phyloP scores from a whole-genome alignment of 192 early-diverging fungal species.

The Entomortierella chlamydospora region DNA sequence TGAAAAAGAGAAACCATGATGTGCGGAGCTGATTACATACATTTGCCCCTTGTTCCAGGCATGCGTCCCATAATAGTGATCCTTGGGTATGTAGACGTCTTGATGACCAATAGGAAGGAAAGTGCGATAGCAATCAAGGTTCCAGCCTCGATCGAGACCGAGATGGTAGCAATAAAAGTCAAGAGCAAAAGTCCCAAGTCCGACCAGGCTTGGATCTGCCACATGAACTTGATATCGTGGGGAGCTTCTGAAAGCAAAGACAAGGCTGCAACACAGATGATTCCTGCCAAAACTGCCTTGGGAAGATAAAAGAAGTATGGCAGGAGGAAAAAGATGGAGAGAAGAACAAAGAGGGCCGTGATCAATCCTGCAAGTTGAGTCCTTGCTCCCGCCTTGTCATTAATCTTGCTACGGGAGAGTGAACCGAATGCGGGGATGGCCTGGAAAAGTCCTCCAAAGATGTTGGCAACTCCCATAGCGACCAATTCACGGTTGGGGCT shows the following conservation, averaged over 20 bases:
- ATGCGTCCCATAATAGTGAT: conserved; percentile 78
- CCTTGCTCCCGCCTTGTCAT: conserved; percentile 90
- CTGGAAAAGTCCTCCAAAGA: conserved; percentile 82
- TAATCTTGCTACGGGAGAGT: conserved; percentile 92
- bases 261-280: conserved; percentile 87
- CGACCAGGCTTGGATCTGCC: conserved; percentile 80
- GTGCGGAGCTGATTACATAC: too few species aligned
- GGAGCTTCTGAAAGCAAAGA: conserved; percentile 82
- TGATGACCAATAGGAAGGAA: conserved; percentile 91
- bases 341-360: conserved; percentile 77
- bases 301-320: conserved; percentile 89
- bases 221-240: conserved; percentile 83
- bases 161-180: conserved; percentile 92
- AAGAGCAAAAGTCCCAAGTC: conserved; percentile 87
- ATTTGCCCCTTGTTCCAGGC: conserved; percentile 41
- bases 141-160: conserved; percentile 92
- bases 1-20: too few species aligned
- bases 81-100: conserved; percentile 88
- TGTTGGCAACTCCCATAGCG: conserved; percentile 91
- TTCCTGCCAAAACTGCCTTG: conserved; percentile 79
- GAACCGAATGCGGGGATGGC: conserved; percentile 88
- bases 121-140: conserved; percentile 91
- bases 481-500: conserved; percentile 97
- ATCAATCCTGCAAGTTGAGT: conserved; percentile 92
- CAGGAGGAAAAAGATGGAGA: conserved; percentile 85